Base-by-base conservation (phyloP, 2,329 filamentous ascomycete genomes). In the Dothiorella sarmentorum region DNA sequence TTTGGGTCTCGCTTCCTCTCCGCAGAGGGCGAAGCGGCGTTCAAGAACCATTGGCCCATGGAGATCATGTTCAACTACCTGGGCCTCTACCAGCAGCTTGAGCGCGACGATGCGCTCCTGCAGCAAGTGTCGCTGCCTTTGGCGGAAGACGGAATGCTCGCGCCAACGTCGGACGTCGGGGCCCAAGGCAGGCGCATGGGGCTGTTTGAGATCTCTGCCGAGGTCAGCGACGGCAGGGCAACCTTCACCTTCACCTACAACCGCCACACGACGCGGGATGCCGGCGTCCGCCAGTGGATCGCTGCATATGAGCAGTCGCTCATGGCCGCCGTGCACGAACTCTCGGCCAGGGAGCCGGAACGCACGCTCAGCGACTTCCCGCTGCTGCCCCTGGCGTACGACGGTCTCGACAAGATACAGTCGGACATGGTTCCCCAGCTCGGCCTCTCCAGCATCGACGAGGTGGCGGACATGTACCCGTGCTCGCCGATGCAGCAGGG, bases 61-160 rank as follows among this genome's bases (percentile, higher is more conserved):
- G 84, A 86, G 66, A 73, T 86, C 35, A 75, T 84, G 37, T 85
- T 86, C 67, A 85, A 77, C 57, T 83, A 82, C 63, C 72, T 78
- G 2, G 81, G 82, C 2, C 76, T 77, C 0, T 69, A 78, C n/a
- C 76, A 81, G 49, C 75, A 79, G n/a, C 66, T 82, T 0, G 77
- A 80, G 51, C 73, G 73, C 1, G 27, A 42, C 15, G 44, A 42
- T 31, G 37, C 37, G 11, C 53, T 57, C 29, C 20, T 57, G 37
- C 37, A 37, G 10, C 44, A 47, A 33, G 44, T 47, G 10, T 31
- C 44, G 26, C 27, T 47, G 17, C 44, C 44, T 4, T 33, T n/a
- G 4, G 2, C 26, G n/a, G 44, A 47, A 20, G 17, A 45, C 4
- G 44, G 44, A 13, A 33, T 33, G 3, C 26, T 33, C 9, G 44